These are phyloP conservation scores for Musa balbisiana DNA, from an alignment of 202 grass and related monocot species.

Conservation along the genomic window DNA sequence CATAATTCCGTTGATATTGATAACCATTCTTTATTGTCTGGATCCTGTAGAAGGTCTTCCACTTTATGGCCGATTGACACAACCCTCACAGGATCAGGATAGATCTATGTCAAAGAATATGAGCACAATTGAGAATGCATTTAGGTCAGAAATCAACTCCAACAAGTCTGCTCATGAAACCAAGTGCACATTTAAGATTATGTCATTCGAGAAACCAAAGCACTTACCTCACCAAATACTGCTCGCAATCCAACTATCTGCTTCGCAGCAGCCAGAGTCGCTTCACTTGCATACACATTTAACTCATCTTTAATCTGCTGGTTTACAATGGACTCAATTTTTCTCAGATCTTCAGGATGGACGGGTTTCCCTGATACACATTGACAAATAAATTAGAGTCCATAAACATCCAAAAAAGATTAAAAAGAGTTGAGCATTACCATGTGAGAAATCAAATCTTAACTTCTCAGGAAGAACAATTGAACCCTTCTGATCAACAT, in stretches of 20 bases:
- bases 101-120: slow-evolving; percentile 42
- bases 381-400: slow-evolving; percentile 8
- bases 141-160: neutral
- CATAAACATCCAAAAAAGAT: neutral
- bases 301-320: slow-evolving; percentile 81
- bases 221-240: slow-evolving; percentile 78
- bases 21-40: slow-evolving; percentile 86
- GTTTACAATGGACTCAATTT: slow-evolving; percentile 96
- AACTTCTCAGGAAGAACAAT: slow-evolving; percentile 97
- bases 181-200: slow-evolving; percentile 3
- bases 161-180: slow-evolving; percentile 15
- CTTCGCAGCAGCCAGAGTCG: slow-evolving; percentile 55
- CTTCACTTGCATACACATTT: slow-evolving; percentile 71
- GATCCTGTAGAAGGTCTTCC: slow-evolving; percentile 60
- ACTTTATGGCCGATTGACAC: slow-evolving; percentile 84
- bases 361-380: slow-evolving; percentile 81
- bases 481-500: slow-evolving; percentile 97
- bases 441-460: slow-evolving; percentile 98
- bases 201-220: slow-evolving; percentile 15
- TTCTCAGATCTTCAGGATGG: slow-evolving; percentile 75
- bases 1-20: slow-evolving; percentile 90
- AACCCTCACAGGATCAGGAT: slow-evolving; percentile 92
- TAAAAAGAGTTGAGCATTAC: slow-evolving; percentile 29
- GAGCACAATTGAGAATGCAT: neutral
- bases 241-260: slow-evolving; percentile 73